Base-by-base conservation (phyloP, 805 yeast species). In the Groenewaldozyma salmanticensis region DNA sequence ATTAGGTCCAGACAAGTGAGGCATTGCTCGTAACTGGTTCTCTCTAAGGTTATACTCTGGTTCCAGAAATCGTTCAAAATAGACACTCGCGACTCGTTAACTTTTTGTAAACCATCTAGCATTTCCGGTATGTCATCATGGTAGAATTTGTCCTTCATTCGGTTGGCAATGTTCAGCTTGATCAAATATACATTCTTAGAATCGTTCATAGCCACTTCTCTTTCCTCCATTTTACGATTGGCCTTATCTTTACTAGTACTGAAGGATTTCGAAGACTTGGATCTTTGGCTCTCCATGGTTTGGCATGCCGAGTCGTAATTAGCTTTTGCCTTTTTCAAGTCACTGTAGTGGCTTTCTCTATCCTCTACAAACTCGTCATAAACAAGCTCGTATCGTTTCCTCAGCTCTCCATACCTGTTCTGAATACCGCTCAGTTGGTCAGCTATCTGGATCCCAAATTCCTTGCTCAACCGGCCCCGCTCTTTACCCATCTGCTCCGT, bases 111-210 rank as follows among this genome's bases (percentile, higher is more conserved):
- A n/a, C 49, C 73, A 61, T 90, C 97, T 45, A 92, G 67, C 31
- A 85, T 61, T 59, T 88, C 96, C 0, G 98, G 98, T 20, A 87
- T 65, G 59, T 92, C 97, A 63, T 90, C 96, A 57, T 81, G 87
- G 59, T 70, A 88, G 63, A 77, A 87, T 61, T 92, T 92, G 60
- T 90, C 97, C 62, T 92, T 92, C 44, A 88, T 65, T 45, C 97
- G 71, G 62, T 92, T 92, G 40, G 95, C 92, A 21, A 84, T 75
- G 52, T 77, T 82, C 56, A 92, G 79, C 50, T 76, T 76, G 43
- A 92, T 73, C 50, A 92, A 62, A 59, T 92, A 92, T 22, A 72
- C 71, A 62, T 90, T 90, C 60, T 92, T 92, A n/a, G 80, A 77
- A 42, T 72, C 71, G 60, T 87, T 82, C 99, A 92, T 92, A 27